A percentile compares a stretch with the other conserved stretches of the same genome.
Conservation (phyloP, 257 asterid genomes). For the Haberlea rhodopensis region DNA sequence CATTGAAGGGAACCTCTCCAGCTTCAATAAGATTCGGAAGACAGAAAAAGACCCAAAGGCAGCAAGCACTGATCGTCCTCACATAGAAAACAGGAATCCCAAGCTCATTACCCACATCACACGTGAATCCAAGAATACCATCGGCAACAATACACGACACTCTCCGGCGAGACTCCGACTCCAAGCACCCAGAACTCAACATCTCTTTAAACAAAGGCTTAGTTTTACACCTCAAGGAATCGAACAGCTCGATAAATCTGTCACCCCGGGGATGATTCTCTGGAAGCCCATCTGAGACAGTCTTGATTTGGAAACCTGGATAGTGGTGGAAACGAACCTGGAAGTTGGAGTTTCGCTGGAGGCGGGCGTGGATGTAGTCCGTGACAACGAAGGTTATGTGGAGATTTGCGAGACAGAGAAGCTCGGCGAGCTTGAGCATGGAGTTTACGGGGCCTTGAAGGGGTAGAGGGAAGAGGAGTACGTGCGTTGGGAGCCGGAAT, state of each 20-base stretch:
- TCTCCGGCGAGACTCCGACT: background rate
- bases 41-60: constrained; percentile 45
- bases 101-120: constrained; percentile 46
- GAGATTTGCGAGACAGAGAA: constrained; percentile 43
- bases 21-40: constrained; percentile 37
- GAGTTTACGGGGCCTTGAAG: constrained; percentile 69
- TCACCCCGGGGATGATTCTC: constrained; percentile 48
- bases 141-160: constrained; percentile 45
- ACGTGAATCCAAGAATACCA: constrained; percentile 40
- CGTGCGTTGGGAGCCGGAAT: constrained; percentile 32
- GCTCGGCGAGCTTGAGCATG: constrained; percentile 65
- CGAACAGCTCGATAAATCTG: constrained; percentile 42
- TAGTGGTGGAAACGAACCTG: constrained; percentile 39
- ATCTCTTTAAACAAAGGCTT: constrained; percentile 46
- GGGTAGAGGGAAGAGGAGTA: constrained; percentile 63
- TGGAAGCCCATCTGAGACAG: constrained; percentile 58
- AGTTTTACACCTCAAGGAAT: constrained; percentile 37
- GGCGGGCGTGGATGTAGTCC: constrained; percentile 45
- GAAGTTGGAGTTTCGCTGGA: constrained; percentile 38
- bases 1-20: constrained; percentile 46
- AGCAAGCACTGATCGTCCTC: constrained; percentile 50
- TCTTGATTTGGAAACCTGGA: constrained; percentile 40
- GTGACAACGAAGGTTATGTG: constrained; percentile 54
- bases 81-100: constrained; percentile 41
- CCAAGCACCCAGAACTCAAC: constrained; percentile 17